phyloP scores from a whole-genome alignment of 495 filamentous ascomycete species.

The Aspergillus nidulans region DNA sequence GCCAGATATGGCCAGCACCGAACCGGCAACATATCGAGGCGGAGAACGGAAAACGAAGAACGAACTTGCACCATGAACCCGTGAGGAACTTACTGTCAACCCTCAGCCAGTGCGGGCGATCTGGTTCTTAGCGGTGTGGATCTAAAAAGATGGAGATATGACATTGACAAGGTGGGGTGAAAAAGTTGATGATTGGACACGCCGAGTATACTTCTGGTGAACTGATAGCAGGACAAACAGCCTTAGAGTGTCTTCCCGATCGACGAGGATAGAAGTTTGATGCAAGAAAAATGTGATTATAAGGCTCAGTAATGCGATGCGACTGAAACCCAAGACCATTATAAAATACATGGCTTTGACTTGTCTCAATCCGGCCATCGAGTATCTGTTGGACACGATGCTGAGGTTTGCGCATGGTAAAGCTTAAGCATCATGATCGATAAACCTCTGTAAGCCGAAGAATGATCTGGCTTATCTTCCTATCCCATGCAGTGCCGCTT shows the following conservation, averaged over 20 bases:
- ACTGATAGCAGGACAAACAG: not conserved
- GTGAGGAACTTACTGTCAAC: not conserved
- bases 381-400: not conserved
- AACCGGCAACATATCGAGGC: not conserved
- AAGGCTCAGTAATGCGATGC: not conserved
- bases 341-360: slow-evolving; percentile 5
- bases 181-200: not conserved
- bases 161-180: not conserved
- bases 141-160: not conserved
- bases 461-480: not conserved
- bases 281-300: not conserved
- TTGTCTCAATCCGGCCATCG: not conserved
- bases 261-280: not conserved
- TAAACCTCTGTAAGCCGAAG: slow-evolving; percentile 3
- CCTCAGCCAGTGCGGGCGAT: not conserved
- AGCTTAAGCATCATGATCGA: slow-evolving; percentile 8
- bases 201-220: not conserved
- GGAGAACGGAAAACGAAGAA: not conserved
- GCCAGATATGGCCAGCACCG: not conserved
- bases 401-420: not conserved
- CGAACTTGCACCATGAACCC: not conserved
- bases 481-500: not conserved
- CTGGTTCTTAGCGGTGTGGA: not conserved
- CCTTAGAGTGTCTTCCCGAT: not conserved
- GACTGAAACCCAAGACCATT: not conserved